These are phyloP conservation scores for Camelina neglecta DNA, from an alignment of 345 rosid genomes.

Conservation along the genomic window DNA sequence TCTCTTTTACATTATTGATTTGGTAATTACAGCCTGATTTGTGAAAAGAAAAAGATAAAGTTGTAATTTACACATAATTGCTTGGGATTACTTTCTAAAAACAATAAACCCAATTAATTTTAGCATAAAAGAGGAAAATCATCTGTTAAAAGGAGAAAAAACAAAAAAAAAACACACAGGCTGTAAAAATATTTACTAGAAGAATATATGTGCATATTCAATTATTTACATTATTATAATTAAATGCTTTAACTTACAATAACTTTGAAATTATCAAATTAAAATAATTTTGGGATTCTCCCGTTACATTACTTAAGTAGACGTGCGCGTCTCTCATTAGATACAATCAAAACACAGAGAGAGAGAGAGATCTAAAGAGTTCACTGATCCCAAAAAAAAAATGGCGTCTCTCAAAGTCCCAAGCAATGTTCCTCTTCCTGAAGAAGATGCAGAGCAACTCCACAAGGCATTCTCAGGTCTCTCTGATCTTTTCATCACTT, in stretches of 20 bases:
- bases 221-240: neutral
- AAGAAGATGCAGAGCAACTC: conserved; percentile 76
- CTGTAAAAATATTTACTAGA: neutral
- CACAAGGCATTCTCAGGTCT: conserved; percentile 69
- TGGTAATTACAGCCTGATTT: neutral
- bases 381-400: conserved; percentile 24
- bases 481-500: neutral
- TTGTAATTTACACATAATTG: neutral
- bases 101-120: conserved; percentile 10
- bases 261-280: neutral
- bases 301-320: conserved; percentile 30
- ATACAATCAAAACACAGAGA: conserved; percentile 11
- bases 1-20: neutral
- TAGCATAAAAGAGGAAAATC: neutral
- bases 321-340: conserved; percentile 32
- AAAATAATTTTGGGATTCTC: conserved; percentile 29
- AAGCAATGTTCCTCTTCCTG: conserved; percentile 48
- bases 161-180: neutral
- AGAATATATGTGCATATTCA: neutral
- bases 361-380: conserved; percentile 30
- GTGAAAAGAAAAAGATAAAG: neutral
- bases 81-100: neutral
- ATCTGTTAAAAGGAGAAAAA: conserved; percentile 7
- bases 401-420: conserved; percentile 71
- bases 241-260: conserved; percentile 21